Base-by-base conservation (phyloP, 352 stramenopile genomes). In the Pseudoperonospora humuli region DNA sequence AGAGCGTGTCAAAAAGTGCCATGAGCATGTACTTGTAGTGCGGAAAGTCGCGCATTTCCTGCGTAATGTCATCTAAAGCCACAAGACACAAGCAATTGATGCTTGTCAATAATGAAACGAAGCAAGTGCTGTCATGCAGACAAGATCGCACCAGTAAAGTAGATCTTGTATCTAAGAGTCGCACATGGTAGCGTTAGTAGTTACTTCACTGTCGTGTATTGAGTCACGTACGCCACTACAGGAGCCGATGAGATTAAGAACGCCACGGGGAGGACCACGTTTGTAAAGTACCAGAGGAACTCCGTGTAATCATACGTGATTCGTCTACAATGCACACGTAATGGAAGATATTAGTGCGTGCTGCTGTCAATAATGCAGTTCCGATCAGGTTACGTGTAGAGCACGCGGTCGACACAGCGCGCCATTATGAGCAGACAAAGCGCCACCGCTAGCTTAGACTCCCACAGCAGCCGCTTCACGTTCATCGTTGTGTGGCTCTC, bases 11-110 rank as follows among this genome's bases (percentile, higher is more conserved):
- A 19, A 92, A 81, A 14, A 91, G 61, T 39, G 75, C 79, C 79
- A 93, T 91, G 50, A 92, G 74, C 37, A 71, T 64, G 61, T 83
- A 90, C 51, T 92, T 93, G 66, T 89, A 88, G 57, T 93, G 75
- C 17, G 80, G 80, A 52, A 91, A 91, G 21, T 66, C 45, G 2
- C 72, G 70, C 79, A 92, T 94, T 35, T 88, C 78, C 13, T 49
- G 46, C 40, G 82, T 90, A 54, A 93, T 92, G 54, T 91, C 74
- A 51, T 91, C 75, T 80, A 39, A 21, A 54, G 28, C 10, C 46
- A 18, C 8, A 45, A 25, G 10, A 17, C 9, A 20, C 44, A 21
- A 50, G 28, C 11, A 31, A n/a, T n/a, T n/a, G n/a, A n/a, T n/a
- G n/a, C n/a, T n/a, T n/a, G n/a, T 34, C 11, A 44, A 29, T 10